Evolutionary conservation across 768 basidiomycete species (phyloP), one percentile per base, ranked within the genome.

Genomic region (Trametes cubensis): DNA sequence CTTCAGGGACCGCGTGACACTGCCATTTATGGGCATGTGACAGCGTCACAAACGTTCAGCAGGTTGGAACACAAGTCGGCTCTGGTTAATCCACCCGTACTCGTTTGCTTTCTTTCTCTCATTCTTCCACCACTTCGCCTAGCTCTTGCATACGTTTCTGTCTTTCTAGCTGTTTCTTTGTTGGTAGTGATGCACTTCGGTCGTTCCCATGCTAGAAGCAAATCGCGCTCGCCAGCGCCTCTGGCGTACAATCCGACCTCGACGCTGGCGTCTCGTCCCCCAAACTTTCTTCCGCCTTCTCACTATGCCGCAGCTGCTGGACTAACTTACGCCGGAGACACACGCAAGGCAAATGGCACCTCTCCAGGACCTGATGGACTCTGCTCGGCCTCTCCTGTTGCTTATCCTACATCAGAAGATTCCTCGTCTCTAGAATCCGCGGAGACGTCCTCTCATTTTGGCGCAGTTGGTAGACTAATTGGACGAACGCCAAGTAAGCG

Each of bases 231-330:
- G 30, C 64, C 62, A 17, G 64, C 67, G 14, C 67, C 62, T 38
- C 38, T 13, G 51, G 28, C 15, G 23, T 23, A 25, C 17, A 20
- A 18, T 21, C 15, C 18, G 1, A 38, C 41, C 2, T 48, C 45
- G 23, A 23, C 58, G 6, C n/a, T 28, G 25, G 14, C 25, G n/a
- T 63, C 66, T 51, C 70, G 70, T 7, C 63, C 69, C 25, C 72
- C 71, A 11, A 60, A 64, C 5, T 76, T 76, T 45, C 63, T 70
- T 7, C 75, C 75, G 4, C 75, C 75, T 0, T 75, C 75, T 23
- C 71, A 74, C 60, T 76, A 76, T 62, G 75, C 75, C 53, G 75
- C 75, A 2, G 75, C 75, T 6, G 75, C 75, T 21, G 70, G 70
- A 7, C 1, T 74, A 14, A 53, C 60, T 6, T 62, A 65, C 55